Evolutionary conservation across 192 early-diverging fungal genomes (phyloP).

Genomic region (Neocallimastix lanati): DNA sequence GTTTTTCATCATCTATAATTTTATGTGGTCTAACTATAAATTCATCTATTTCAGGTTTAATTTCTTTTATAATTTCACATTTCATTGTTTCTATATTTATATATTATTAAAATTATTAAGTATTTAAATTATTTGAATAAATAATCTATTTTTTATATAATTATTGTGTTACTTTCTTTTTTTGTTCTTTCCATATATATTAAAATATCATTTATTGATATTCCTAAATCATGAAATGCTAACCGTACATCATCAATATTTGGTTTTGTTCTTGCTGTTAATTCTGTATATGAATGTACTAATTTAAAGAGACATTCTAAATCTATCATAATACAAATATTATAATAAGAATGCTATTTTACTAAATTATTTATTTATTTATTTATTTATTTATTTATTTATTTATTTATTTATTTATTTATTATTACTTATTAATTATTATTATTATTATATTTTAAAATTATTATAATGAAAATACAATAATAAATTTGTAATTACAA

Average conservation of each 20-base stretch:
- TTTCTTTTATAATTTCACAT: not conserved
- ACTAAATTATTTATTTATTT: too few relatives aligned
- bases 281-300: not conserved
- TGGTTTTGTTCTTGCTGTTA: not conserved
- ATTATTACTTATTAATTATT: too few relatives aligned
- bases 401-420: too few relatives aligned
- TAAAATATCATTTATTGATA: not conserved
- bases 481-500: too few relatives aligned
- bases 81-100: not conserved
- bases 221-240: not conserved
- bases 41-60: not conserved
- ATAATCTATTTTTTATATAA: too few relatives aligned
- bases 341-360: too few relatives aligned
- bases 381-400: too few relatives aligned
- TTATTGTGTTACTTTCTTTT: not conserved
- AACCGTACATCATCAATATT: not conserved
- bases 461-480: too few relatives aligned
- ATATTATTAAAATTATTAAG: too few relatives aligned
- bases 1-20: not conserved
- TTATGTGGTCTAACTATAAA: not conserved
- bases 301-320: not conserved
- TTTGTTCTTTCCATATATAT: not conserved
- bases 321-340: too few relatives aligned
- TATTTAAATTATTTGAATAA: too few relatives aligned
- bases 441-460: too few relatives aligned